Conservation (phyloP, 1,284 basidiomycete species). For the Spongispora temasekensis region DNA sequence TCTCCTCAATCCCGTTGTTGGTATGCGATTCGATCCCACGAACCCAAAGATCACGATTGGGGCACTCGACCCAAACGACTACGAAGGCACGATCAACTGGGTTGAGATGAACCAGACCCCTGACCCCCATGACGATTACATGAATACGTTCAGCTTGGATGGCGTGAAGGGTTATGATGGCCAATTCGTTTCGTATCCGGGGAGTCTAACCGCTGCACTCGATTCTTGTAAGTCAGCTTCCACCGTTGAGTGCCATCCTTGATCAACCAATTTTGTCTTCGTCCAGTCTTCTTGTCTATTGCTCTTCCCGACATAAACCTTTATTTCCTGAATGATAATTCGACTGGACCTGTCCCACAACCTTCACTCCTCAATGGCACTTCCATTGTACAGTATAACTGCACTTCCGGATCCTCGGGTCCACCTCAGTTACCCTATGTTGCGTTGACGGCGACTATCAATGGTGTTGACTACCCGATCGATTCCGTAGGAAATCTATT, state of each 20-base stretch:
- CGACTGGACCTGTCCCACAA: conserved; percentile 25
- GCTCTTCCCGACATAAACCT: conserved; percentile 18
- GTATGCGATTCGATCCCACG: conserved; percentile 30
- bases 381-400: conserved; percentile 19
- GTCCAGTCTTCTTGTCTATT: conserved; percentile 19
- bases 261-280: conserved; percentile 1
- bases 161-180: conserved; percentile 35
- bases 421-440: conserved; percentile 23
- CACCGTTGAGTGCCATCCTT: not conserved
- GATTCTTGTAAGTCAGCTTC: conserved; percentile 24
- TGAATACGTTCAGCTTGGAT: conserved; percentile 29
- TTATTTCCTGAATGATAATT: conserved; percentile 20
- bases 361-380: conserved; percentile 7
- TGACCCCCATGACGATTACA: conserved; percentile 12
- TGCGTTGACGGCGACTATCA: conserved; percentile 30
- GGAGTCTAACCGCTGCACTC: conserved; percentile 20
- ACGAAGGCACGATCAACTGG: conserved; percentile 36
- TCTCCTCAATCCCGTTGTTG: conserved; percentile 35
- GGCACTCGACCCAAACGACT: conserved; percentile 35
- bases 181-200: conserved; percentile 23
- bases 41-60: conserved; percentile 36
- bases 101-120: conserved; percentile 25
- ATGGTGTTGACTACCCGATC: conserved; percentile 35
- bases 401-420: conserved; percentile 9
- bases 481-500: conserved; percentile 28